A percentile compares a stretch with the other conserved stretches of the same genome.
Conservation (phyloP, 2,329 filamentous ascomycete genomes). For the Talaromyces sp. region DNA sequence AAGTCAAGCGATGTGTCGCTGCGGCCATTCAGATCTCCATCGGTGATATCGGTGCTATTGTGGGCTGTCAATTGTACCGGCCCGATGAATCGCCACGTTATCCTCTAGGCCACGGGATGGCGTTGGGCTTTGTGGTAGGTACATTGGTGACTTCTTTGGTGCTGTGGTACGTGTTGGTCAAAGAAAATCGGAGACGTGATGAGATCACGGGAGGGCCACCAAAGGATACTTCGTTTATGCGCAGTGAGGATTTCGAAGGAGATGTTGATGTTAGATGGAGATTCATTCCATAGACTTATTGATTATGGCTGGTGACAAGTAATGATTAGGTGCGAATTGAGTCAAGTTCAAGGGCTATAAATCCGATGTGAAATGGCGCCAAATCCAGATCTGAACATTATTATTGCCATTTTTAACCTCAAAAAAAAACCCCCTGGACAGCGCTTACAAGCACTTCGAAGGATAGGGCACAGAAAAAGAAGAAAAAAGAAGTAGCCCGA, state of each 20-base stretch:
- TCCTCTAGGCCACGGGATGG: slow-evolving; percentile 63
- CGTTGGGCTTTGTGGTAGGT: slow-evolving; percentile 59
- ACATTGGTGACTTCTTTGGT: slow-evolving; percentile 50
- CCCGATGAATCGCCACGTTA: slow-evolving; percentile 59
- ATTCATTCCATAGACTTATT: slow-evolving; percentile 39
- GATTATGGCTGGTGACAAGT: too few species aligned
- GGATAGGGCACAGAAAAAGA: background rate
- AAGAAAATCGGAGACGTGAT: slow-evolving; percentile 49
- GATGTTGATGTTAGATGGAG: slow-evolving; percentile 64
- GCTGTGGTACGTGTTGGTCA: slow-evolving; percentile 56
- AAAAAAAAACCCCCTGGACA: too few species aligned
- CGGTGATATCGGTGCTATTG: slow-evolving; percentile 67
- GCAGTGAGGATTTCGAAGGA: slow-evolving; percentile 53
- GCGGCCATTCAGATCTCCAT: slow-evolving; percentile 63
- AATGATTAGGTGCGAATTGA: too few species aligned
- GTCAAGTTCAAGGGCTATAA: too few species aligned
- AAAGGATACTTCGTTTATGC: slow-evolving; percentile 28
- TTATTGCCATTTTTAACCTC: too few species aligned
- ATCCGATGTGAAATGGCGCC: too few species aligned
- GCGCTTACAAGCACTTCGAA: too few species aligned
- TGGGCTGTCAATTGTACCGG: slow-evolving; percentile 63
- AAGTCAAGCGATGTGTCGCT: slow-evolving; percentile 43
- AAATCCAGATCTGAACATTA: too few species aligned
- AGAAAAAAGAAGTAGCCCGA: slow-evolving; percentile 27
- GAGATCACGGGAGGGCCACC: slow-evolving; percentile 22